Conservation (phyloP, 2,329 filamentous ascomycete genomes). For the Colletotrichum falcatum region DNA sequence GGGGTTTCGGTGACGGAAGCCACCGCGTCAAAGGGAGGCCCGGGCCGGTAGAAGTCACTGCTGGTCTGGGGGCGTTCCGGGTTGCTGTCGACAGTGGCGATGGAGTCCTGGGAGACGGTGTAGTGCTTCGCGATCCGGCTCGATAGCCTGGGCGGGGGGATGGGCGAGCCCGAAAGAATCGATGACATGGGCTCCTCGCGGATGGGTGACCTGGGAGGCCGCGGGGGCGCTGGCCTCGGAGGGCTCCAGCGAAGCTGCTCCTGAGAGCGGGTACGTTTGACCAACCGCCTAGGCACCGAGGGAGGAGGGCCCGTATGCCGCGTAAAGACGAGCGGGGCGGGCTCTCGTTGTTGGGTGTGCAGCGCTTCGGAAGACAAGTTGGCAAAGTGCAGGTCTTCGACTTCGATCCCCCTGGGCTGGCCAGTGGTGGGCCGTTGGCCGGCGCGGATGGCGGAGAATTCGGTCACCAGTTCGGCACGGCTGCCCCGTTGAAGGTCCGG, state of each 20-base stretch:
- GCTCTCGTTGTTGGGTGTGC: slow-evolving; percentile 41
- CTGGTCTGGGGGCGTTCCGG: slow-evolving; percentile 60
- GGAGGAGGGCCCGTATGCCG: slow-evolving; percentile 29
- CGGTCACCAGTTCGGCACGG: slow-evolving; percentile 57
- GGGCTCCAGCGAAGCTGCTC: slow-evolving; percentile 62
- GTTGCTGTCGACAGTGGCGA: slow-evolving; percentile 28
- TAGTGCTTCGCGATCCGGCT: slow-evolving; percentile 64
- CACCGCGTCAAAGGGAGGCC: slow-evolving; percentile 52
- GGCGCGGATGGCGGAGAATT: slow-evolving; percentile 56
- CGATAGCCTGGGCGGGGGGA: slow-evolving; percentile 65
- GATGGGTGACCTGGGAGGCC: slow-evolving; percentile 58
- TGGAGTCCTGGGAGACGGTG: slow-evolving; percentile 33
- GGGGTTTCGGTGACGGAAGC: slow-evolving; percentile 43
- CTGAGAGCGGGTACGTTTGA: slow-evolving; percentile 61
- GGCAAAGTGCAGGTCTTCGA: slow-evolving; percentile 58
- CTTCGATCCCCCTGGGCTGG: slow-evolving; percentile 52
- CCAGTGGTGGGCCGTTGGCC: slow-evolving; percentile 52
- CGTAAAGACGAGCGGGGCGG: slow-evolving; percentile 7
- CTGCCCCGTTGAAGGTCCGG: slow-evolving; percentile 55
- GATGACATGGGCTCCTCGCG: slow-evolving; percentile 45
- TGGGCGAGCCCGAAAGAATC: slow-evolving; percentile 52
- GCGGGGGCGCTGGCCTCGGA: slow-evolving; percentile 59
- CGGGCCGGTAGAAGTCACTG: slow-evolving; percentile 59
- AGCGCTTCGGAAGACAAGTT: slow-evolving; percentile 62
- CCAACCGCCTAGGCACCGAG: slow-evolving; percentile 49